phyloP scores from a whole-genome alignment of 108 stramenopile species.

The Cyclotella baltica region DNA sequence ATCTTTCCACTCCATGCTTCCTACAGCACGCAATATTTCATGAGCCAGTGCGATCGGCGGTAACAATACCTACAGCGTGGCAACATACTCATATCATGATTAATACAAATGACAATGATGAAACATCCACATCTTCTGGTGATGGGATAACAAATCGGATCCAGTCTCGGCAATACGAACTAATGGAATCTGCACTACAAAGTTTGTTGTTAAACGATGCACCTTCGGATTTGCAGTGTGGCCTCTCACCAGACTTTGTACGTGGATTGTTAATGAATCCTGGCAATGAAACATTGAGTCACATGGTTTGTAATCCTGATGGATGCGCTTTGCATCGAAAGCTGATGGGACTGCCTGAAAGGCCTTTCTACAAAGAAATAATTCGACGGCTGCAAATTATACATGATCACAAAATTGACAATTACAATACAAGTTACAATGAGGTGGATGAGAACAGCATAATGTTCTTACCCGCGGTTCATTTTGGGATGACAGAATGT shows the following conservation, averaged over 20 bases:
- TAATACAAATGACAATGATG: too few relatives aligned
- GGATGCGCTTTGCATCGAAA: not conserved
- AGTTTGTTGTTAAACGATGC: not conserved
- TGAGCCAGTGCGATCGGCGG: too few relatives aligned
- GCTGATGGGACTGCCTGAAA: conserved; percentile 8
- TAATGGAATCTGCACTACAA: not conserved
- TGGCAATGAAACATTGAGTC: not conserved
- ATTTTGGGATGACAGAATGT: conserved; percentile 28
- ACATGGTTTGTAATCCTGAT: not conserved
- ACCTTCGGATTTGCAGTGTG: not conserved
- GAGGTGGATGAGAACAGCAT: not conserved
- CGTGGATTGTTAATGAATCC: conserved; percentile 1
- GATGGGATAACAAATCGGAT: not conserved
- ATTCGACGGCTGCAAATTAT: conserved; percentile 3
- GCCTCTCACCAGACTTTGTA: not conserved
- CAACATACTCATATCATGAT: too few relatives aligned
- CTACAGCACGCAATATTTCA: too few relatives aligned
- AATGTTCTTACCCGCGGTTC: conserved; percentile 15
- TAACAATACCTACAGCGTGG: too few relatives aligned
- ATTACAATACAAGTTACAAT: not conserved
- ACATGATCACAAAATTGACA: conserved; percentile 2
- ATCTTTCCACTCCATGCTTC: too few relatives aligned
- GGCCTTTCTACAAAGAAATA: conserved; percentile 20
- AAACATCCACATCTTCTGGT: not conserved
- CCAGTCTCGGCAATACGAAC: not conserved